These are phyloP conservation scores for Mimosa pudica DNA, from an alignment of 306 rosid species.

Conservation along the genomic window DNA sequence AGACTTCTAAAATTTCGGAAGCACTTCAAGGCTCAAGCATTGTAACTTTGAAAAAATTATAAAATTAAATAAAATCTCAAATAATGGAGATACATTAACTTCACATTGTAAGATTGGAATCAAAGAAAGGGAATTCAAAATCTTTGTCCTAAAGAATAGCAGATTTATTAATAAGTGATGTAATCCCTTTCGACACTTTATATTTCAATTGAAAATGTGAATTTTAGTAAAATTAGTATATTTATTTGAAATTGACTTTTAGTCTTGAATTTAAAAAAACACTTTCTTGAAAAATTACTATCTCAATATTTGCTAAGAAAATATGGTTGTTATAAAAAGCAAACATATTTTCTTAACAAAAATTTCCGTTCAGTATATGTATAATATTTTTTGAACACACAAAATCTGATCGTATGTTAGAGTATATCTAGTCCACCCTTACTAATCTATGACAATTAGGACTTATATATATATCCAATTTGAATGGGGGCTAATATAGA, in stretches of 20 bases:
- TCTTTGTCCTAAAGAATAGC: conserved; percentile 6
- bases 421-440: too few species aligned
- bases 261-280: not conserved
- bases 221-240: not conserved
- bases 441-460: too few species aligned
- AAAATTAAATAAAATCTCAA: not conserved
- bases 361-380: too few species aligned
- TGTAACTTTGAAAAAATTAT: not conserved
- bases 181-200: not conserved
- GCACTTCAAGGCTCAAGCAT: not conserved
- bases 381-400: too few species aligned
- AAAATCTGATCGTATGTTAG: too few species aligned
- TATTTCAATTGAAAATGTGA: not conserved
- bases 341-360: too few species aligned
- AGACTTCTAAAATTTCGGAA: not conserved
- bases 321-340: not conserved
- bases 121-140: not conserved
- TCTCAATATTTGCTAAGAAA: not conserved
- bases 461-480: too few species aligned
- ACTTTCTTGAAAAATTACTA: not conserved
- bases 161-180: not conserved
- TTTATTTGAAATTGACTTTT: not conserved
- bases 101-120: conserved; percentile 1
- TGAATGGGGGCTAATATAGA: too few species aligned
- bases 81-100: not conserved